A percentile compares a stretch with the other conserved stretches of the same genome.
Evolutionary conservation across 805 yeast species (phyloP).

Genomic region (Barnettozyma populi): DNA sequence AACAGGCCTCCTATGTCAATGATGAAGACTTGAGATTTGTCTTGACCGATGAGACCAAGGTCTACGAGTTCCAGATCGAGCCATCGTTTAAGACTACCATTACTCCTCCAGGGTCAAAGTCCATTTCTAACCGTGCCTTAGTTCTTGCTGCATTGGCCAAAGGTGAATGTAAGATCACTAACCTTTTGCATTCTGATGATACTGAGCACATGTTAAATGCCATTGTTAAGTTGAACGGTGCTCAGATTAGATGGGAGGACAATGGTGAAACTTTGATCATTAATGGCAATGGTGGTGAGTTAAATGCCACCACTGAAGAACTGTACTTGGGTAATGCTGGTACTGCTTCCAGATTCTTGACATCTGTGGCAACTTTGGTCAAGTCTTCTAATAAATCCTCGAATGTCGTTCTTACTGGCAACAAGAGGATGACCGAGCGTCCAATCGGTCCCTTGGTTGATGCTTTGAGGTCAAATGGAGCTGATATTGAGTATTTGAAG

Average conservation of each 20-base stretch:
- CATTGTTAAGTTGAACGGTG: constrained; percentile 72
- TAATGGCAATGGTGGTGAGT: constrained; percentile 77
- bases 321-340: constrained; percentile 96
- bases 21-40: constrained; percentile 79
- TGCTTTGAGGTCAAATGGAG: constrained; percentile 79
- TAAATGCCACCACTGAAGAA: constrained; percentile 57
- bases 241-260: constrained; percentile 75
- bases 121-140: constrained; percentile 92
- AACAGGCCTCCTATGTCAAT: constrained; percentile 76
- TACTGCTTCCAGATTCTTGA: constrained; percentile 92
- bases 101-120: constrained; percentile 94
- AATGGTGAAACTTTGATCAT: constrained; percentile 86
- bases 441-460: constrained; percentile 96
- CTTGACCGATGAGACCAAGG: constrained; percentile 74
- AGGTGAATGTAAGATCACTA: constrained; percentile 78
- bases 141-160: constrained; percentile 86
- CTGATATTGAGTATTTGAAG: constrained; percentile 65
- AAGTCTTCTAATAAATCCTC: constrained; percentile 37
- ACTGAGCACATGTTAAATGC: constrained; percentile 94
- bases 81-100: constrained; percentile 35
- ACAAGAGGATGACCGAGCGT: constrained; percentile 94
- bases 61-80: constrained; percentile 45
- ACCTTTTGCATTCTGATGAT: constrained; percentile 92
- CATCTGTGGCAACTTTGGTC: constrained; percentile 87
- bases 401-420: constrained; percentile 76